These are phyloP conservation scores for Cladophialophora carrionii DNA, from an alignment of 2,329 filamentous ascomycete species.

Conservation along the genomic window DNA sequence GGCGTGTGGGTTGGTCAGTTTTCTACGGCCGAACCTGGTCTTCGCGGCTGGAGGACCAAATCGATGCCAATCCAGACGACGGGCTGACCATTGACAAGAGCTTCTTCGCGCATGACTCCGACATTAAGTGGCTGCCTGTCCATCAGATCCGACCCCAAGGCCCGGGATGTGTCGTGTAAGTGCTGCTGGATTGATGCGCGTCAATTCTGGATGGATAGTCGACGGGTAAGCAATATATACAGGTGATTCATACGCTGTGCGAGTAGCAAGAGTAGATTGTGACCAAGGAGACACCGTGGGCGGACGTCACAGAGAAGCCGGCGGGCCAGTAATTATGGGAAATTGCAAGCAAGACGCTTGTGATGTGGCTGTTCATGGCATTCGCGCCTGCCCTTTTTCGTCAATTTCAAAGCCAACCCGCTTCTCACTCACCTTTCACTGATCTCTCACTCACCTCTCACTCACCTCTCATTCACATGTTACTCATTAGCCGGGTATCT, in stretches of 20 bases:
- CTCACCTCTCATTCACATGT: no score
- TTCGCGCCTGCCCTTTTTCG: not conserved
- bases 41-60: constrained; percentile 17
- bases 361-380: not conserved
- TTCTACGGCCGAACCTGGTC: constrained; percentile 4
- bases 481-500: not conserved
- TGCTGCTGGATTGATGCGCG: not conserved
- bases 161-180: constrained; percentile 17
- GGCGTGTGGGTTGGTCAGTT: constrained; percentile 17
- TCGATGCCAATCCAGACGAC: constrained; percentile 6
- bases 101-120: constrained; percentile 13
- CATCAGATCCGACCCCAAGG: constrained; percentile 18
- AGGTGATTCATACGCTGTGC: constrained; percentile 16
- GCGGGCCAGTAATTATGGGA: not conserved
- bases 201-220: not conserved
- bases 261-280: constrained; percentile 7
- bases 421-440: not conserved
- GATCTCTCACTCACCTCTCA: no score
- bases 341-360: not conserved
- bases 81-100: constrained; percentile 9
- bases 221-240: not conserved
- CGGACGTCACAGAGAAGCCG: no score
- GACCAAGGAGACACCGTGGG: not conserved
- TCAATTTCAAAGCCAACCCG: not conserved
- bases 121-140: constrained; percentile 10